These are phyloP conservation scores for Fusarium oxysporum DNA, from an alignment of 2,329 filamentous ascomycete species.

Conservation along the genomic window DNA sequence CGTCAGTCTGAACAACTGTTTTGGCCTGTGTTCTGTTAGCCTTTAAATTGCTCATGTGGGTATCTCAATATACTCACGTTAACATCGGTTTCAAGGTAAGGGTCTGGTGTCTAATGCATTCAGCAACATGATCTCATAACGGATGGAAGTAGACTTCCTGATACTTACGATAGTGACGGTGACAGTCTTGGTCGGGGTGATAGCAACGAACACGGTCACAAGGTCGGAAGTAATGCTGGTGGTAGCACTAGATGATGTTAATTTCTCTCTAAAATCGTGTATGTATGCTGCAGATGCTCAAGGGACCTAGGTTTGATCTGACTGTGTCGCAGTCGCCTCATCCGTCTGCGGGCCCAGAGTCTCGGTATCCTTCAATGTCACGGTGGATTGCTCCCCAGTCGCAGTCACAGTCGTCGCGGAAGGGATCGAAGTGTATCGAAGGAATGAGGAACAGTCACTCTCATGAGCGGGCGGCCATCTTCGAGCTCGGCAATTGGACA, in stretches of 20 bases:
- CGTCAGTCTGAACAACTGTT: neutral
- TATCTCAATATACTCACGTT: neutral
- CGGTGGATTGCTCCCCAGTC: neutral
- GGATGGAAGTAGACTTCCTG: accelerated
- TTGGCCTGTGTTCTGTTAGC: neutral
- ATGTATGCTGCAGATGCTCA: accelerated
- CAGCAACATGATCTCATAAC: accelerated
- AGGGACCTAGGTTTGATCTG: neutral
- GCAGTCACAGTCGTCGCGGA: neutral
- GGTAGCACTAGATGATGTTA: neutral
- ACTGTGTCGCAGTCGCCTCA: neutral
- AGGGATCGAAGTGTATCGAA: neutral
- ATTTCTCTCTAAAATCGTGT: no score
- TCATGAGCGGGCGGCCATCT: neutral
- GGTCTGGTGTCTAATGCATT: neutral
- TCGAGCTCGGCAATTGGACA: neutral
- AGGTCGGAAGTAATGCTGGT: neutral
- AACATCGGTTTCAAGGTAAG: accelerated
- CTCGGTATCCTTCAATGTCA: neutral
- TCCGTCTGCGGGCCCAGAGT: neutral
- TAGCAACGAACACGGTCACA: neutral
- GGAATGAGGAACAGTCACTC: conserved; percentile 1
- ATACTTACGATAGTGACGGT: neutral
- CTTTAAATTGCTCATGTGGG: accelerated
- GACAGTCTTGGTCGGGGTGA: neutral